Percentiles rank a stretch among this genome's conserved stretches.
Evolutionary conservation across 257 asterid species (phyloP).

Genomic region (Solanum sejunctum): DNA sequence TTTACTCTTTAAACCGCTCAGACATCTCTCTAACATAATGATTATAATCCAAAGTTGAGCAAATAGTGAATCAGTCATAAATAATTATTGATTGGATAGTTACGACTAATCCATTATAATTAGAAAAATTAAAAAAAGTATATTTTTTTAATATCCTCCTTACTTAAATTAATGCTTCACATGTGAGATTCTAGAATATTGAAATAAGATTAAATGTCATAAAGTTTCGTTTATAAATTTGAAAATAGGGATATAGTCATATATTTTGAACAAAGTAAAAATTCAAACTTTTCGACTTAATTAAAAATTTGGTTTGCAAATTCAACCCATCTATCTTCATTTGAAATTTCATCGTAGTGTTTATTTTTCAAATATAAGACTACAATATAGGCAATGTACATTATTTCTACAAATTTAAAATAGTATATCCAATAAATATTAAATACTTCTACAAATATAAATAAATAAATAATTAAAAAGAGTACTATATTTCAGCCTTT

Average conservation of each 20-base stretch:
- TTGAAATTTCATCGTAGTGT: neutral
- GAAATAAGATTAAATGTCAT: neutral
- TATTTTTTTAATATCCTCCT: too few species aligned
- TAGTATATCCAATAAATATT: neutral
- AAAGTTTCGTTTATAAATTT: neutral
- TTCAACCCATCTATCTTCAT: neutral
- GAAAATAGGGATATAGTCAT: neutral
- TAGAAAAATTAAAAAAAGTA: too few species aligned
- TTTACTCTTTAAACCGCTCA: too few species aligned
- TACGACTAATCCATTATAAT: too few species aligned
- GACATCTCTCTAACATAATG: too few species aligned
- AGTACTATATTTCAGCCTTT: neutral
- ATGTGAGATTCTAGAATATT: neutral
- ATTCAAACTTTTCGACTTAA: too few species aligned
- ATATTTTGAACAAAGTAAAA: neutral
- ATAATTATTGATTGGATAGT: too few species aligned
- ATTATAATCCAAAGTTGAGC: too few species aligned
- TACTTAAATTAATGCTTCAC: neutral
- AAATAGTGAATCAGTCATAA: too few species aligned
- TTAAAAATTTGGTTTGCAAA: too few species aligned
- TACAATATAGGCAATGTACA: neutral
- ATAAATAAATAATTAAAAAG: neutral
- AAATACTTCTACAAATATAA: neutral
- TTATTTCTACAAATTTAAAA: neutral
- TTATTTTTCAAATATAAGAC: neutral